phyloP scores from a whole-genome alignment of 306 rosid genomes.

The Castanea crenata region DNA sequence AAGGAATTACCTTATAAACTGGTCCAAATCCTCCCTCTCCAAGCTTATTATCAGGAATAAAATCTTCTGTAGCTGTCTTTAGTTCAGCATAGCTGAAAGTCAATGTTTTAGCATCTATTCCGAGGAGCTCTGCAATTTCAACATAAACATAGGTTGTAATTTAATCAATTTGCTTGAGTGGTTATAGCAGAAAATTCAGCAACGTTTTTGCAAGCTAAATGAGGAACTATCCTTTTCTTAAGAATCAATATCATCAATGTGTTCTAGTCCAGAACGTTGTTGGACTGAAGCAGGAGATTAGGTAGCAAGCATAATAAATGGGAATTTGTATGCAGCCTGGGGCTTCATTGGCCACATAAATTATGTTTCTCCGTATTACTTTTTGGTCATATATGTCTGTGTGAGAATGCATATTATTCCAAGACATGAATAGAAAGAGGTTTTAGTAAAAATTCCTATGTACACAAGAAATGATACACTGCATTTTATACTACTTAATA shows the following conservation, averaged over 20 bases:
- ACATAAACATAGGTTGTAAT: conserved; percentile 3
- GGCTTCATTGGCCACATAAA: too few relatives aligned
- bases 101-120: conserved; percentile 59
- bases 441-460: too few relatives aligned
- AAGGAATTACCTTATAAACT: conserved; percentile 54
- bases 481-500: too few relatives aligned
- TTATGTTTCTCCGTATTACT: too few relatives aligned
- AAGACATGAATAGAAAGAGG: too few relatives aligned
- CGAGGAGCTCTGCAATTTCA: conserved; percentile 53
- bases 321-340: too few relatives aligned
- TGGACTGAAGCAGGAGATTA: background rate
- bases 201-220: background rate
- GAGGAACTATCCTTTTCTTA: background rate
- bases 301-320: too few relatives aligned
- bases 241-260: background rate
- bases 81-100: conserved; percentile 64
- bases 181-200: background rate
- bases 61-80: conserved; percentile 61
- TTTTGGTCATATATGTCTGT: too few relatives aligned
- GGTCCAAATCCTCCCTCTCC: conserved; percentile 94
- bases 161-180: background rate
- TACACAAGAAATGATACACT: too few relatives aligned
- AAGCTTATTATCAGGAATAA: conserved; percentile 50
- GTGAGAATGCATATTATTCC: too few relatives aligned
- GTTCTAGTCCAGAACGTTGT: background rate